A percentile compares a stretch with the other conserved stretches of the same genome.
phyloP scores from a whole-genome alignment of 2,329 filamentous ascomycete genomes.

The Amesomyces nigricolor region DNA sequence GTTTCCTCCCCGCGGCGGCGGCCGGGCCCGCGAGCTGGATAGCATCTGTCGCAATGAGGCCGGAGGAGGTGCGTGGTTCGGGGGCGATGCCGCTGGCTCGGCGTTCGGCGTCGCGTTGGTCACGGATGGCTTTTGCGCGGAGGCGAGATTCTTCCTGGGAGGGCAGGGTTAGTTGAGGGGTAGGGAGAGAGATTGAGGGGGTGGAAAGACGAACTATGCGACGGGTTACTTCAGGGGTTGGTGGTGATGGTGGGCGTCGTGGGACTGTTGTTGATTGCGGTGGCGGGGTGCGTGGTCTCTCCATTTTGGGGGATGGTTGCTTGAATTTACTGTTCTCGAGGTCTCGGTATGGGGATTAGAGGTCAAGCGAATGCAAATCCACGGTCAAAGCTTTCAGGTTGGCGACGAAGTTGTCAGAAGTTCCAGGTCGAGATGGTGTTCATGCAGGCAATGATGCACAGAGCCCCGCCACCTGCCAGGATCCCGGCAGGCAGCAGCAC shows the following conservation, averaged over 20 bases:
- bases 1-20: constrained; percentile 54
- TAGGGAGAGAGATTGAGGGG: neutral
- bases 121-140: constrained; percentile 79
- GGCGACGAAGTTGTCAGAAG: too few species aligned
- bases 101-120: constrained; percentile 62
- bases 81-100: constrained; percentile 40
- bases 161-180: neutral
- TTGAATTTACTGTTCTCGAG: too few species aligned
- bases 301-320: constrained; percentile 34
- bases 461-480: neutral
- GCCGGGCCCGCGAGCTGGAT: constrained; percentile 48
- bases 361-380: too few species aligned
- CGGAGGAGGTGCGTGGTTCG: constrained; percentile 50
- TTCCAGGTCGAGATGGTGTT: too few species aligned
- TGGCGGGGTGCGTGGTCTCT: constrained; percentile 44
- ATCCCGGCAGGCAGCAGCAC: constrained; percentile 1
- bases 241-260: constrained; percentile 38
- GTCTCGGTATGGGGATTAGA: too few species aligned
- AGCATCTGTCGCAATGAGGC: constrained; percentile 65
- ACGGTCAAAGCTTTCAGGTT: too few species aligned
- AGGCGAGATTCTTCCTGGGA: constrained; percentile 77
- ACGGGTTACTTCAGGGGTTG: constrained; percentile 49
- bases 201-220: constrained; percentile 43
- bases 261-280: constrained; percentile 24
- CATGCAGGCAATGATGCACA: neutral